A percentile compares a stretch with the other conserved stretches of the same genome.
These are phyloP conservation scores for Paraphaeosphaeria sporulosa DNA, from an alignment of 2,329 filamentous ascomycete genomes.

Conservation along the genomic window DNA sequence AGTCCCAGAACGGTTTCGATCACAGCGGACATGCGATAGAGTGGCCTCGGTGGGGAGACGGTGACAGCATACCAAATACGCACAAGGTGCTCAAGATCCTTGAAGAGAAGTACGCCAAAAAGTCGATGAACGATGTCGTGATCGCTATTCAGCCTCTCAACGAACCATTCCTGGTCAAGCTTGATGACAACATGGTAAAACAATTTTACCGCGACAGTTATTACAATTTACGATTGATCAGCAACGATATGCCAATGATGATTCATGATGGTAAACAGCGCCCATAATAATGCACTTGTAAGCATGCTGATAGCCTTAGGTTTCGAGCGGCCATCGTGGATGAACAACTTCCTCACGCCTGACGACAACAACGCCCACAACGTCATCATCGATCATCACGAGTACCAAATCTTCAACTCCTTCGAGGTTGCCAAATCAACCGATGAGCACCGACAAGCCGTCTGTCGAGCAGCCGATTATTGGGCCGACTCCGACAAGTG, in stretches of 20 bases:
- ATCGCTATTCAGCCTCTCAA: conserved; percentile 65
- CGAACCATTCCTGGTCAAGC: conserved; percentile 58
- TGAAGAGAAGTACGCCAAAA: conserved; percentile 62
- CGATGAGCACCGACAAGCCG: conserved; percentile 62
- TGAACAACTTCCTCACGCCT: conserved; percentile 66
- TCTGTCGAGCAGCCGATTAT: conserved; percentile 61
- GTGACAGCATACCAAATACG: conserved; percentile 58
- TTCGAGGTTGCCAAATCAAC: conserved; percentile 58
- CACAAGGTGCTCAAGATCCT: conserved; percentile 65
- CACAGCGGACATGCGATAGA: conserved; percentile 62
- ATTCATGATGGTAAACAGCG: conserved; percentile 58
- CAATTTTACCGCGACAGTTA: conserved; percentile 65
- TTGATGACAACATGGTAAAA: conserved; percentile 56
- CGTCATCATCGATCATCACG: conserved; percentile 71
- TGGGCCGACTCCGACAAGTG: conserved; percentile 67
- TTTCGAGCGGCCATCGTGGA: conserved; percentile 60
- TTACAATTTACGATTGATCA: conserved; percentile 56
- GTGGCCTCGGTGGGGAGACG: conserved; percentile 56
- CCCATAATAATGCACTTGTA: no score
- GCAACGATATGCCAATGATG: conserved; percentile 58
- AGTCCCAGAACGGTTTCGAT: conserved; percentile 68
- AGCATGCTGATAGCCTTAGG: conserved; percentile 19
- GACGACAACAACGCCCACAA: conserved; percentile 58
- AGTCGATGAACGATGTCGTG: conserved; percentile 65
- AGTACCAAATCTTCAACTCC: conserved; percentile 70